phyloP scores from a whole-genome alignment of 495 filamentous ascomycete genomes.

The Neurospora cerealis region DNA sequence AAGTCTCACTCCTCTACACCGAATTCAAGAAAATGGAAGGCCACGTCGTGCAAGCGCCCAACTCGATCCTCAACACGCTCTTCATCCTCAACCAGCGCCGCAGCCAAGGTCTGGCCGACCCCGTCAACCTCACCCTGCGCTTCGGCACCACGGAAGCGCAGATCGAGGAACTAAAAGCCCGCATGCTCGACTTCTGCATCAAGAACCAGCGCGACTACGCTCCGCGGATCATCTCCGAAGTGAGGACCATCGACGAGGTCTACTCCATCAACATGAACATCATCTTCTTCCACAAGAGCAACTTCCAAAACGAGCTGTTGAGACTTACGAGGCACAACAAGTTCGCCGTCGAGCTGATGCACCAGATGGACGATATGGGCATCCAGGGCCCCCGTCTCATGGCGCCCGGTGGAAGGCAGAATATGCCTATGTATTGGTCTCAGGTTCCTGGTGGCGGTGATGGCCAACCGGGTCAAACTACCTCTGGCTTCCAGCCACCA shows the following conservation, averaged over 20 bases:
- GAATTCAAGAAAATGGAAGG: slow-evolving; percentile 99
- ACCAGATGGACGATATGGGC: slow-evolving; percentile 68
- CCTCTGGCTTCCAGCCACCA: neutral
- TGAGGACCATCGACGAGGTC: slow-evolving; percentile 51
- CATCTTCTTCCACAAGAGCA: slow-evolving; percentile 96
- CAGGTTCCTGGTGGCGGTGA: slow-evolving; percentile 11
- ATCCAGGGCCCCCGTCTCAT: slow-evolving; percentile 80
- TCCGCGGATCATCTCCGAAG: slow-evolving; percentile 79
- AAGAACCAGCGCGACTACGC: slow-evolving; percentile 90
- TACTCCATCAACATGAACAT: slow-evolving; percentile 76
- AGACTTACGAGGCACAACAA: slow-evolving; percentile 87
- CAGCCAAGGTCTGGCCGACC: slow-evolving; percentile 81
- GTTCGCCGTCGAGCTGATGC: slow-evolving; percentile 90
- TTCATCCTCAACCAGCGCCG: slow-evolving; percentile 94
- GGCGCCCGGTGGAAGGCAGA: slow-evolving; percentile 50
- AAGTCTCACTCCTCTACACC: slow-evolving; percentile 89
- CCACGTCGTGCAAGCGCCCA: slow-evolving; percentile 90
- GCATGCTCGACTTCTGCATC: slow-evolving; percentile 77
- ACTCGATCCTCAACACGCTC: slow-evolving; percentile 82
- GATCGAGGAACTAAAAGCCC: slow-evolving; percentile 72
- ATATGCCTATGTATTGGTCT: slow-evolving; percentile 40
- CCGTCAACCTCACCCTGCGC: slow-evolving; percentile 71
- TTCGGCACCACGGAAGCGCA: slow-evolving; percentile 83
- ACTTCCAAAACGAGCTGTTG: slow-evolving; percentile 80
- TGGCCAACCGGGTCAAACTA: no score